phyloP scores from a whole-genome alignment of 306 rosid species.

The Vigna unguiculata region DNA sequence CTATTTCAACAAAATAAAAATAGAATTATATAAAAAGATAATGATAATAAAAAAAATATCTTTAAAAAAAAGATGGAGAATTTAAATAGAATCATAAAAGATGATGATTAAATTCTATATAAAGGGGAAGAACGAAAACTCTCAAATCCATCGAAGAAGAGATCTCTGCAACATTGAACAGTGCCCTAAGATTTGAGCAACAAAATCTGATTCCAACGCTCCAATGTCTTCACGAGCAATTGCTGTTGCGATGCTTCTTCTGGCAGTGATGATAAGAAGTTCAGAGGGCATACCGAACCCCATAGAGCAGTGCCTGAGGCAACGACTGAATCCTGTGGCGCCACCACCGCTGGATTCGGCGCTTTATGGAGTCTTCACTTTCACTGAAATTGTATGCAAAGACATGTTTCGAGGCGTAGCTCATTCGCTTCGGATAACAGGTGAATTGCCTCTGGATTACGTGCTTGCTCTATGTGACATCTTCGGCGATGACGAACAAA shows the following conservation, averaged over 20 bases:
- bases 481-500: neutral
- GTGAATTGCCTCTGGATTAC: neutral
- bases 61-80: no score
- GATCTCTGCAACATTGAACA: no score
- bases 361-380: neutral
- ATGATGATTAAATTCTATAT: no score
- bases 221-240: neutral
- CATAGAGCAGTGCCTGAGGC: neutral
- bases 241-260: neutral
- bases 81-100: no score
- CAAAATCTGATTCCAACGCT: no score
- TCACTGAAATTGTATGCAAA: neutral
- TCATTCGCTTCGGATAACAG: neutral
- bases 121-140: no score
- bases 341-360: neutral
- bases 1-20: no score
- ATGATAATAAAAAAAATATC: no score
- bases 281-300: neutral
- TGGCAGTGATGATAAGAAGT: neutral
- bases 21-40: no score
- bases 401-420: neutral
- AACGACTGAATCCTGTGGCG: neutral
- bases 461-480: neutral
- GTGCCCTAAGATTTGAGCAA: no score
- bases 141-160: no score